A percentile compares a stretch with the other conserved stretches of the same genome.
Conservation (phyloP, 257 asterid genomes). For the Capsicum baccatum region DNA sequence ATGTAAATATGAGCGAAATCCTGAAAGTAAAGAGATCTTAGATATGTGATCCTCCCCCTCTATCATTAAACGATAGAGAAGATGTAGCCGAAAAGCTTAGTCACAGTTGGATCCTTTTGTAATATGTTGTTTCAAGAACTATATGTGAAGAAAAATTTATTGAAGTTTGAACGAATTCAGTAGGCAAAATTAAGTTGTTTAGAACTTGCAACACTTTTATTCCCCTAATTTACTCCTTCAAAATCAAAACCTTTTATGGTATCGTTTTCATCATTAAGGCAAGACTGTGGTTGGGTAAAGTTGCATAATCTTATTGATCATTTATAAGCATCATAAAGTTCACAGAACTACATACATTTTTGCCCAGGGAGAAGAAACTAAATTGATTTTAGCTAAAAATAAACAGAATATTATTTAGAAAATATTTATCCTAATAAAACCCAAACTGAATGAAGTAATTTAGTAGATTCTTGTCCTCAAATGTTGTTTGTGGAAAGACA, state of each 20-base stretch:
- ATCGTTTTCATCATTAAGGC: no score
- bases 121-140: not conserved
- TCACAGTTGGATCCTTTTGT: not conserved
- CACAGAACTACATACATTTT: not conserved
- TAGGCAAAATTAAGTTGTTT: no score
- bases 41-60: not conserved
- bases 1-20: conserved; percentile 8
- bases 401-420: not conserved
- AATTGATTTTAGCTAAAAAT: not conserved
- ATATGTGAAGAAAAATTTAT: no score
- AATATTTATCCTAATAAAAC: not conserved
- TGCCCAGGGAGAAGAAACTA: not conserved
- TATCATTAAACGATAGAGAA: not conserved
- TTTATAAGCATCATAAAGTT: not conserved
- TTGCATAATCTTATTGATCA: not conserved
- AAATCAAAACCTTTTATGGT: no score
- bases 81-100: not conserved
- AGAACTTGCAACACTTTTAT: no score
- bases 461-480: not conserved
- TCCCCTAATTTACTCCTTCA: no score
- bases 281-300: no score
- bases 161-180: no score
- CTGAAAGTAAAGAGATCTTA: not conserved
- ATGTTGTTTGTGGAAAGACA: not conserved
- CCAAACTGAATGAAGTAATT: not conserved